These are phyloP conservation scores for Auriscalpium orientale DNA, from an alignment of 768 basidiomycete species.

Conservation along the genomic window DNA sequence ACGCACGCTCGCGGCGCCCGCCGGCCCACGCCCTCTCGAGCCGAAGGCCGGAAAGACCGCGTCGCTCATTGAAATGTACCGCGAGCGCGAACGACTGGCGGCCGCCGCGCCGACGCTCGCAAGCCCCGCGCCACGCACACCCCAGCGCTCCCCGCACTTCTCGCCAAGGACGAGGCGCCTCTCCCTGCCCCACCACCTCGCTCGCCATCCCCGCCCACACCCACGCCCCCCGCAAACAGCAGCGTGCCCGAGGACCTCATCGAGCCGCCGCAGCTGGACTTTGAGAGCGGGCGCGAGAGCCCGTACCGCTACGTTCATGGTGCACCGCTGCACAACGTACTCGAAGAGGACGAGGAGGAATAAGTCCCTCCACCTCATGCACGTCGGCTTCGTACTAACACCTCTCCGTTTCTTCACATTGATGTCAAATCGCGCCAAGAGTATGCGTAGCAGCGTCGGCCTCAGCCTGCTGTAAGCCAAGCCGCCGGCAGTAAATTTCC, in stretches of 20 bases:
- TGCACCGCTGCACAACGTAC: conserved; percentile 77
- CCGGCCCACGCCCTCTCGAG: conserved; percentile 7
- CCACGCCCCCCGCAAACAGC: conserved; percentile 12
- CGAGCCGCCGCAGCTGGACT: conserved; percentile 27
- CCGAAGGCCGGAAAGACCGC: conserved; percentile 53
- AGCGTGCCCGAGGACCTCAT: conserved; percentile 23
- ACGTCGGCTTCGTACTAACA: background rate
- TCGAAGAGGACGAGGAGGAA: conserved; percentile 78
- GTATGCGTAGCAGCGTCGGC: background rate
- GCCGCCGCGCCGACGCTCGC: background rate
- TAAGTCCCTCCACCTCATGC: background rate
- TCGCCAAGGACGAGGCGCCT: background rate
- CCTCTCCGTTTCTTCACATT: background rate
- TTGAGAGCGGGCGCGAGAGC: conserved; percentile 48
- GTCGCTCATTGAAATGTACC: conserved; percentile 80
- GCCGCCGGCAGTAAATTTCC: too few relatives aligned
- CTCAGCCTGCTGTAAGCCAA: background rate
- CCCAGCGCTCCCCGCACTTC: background rate
- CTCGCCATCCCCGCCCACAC: conserved; percentile 5
- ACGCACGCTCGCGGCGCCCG: background rate
- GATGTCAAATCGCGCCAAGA: background rate
- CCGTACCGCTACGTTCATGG: conserved; percentile 76
- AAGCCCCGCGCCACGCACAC: conserved; percentile 21
- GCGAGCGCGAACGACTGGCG: conserved; percentile 51
- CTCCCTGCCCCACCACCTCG: conserved; percentile 18